Evolutionary conservation across 345 rosid genomes (phyloP).

Genomic region (Bruguiera sexangula): DNA sequence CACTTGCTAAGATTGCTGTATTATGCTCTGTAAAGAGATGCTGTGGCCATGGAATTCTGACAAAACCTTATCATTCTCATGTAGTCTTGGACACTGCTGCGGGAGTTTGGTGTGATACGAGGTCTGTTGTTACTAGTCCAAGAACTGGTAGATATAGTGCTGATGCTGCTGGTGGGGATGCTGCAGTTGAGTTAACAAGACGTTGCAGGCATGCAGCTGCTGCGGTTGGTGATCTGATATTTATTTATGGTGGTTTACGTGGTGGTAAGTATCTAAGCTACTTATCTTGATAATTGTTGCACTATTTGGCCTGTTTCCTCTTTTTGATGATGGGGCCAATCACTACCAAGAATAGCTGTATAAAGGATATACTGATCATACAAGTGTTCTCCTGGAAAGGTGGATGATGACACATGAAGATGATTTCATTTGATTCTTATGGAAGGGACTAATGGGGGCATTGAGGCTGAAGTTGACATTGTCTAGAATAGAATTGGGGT

Average conservation of each 20-base stretch:
- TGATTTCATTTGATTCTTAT: neutral
- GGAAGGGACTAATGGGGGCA: neutral
- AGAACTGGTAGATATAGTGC: constrained; percentile 90
- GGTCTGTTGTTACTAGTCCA: constrained; percentile 93
- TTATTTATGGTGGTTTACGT: constrained; percentile 95
- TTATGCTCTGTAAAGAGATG: constrained; percentile 4
- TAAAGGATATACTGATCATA: neutral
- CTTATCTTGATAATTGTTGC: constrained; percentile 6
- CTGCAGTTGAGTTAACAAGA: constrained; percentile 92
- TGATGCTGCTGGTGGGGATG: constrained; percentile 98
- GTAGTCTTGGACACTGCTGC: constrained; percentile 98
- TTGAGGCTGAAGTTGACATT: neutral
- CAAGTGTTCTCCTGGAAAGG: neutral
- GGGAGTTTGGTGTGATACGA: constrained; percentile 99
- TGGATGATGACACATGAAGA: neutral
- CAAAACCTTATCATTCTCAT: constrained; percentile 6
- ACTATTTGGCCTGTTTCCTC: neutral
- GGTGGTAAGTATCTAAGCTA: constrained; percentile 63
- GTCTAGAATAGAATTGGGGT: neutral
- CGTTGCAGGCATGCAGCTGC: constrained; percentile 99
- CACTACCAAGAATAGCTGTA: neutral
- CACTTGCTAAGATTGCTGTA: neutral
- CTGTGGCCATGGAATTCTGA: constrained; percentile 5
- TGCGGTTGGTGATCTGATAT: constrained; percentile 91
- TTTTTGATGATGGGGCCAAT: neutral